Percentiles rank a stretch among this genome's conserved stretches.
These are phyloP conservation scores for Sporisorium scitamineum DNA, from an alignment of 1,284 basidiomycete genomes.

Conservation along the genomic window DNA sequence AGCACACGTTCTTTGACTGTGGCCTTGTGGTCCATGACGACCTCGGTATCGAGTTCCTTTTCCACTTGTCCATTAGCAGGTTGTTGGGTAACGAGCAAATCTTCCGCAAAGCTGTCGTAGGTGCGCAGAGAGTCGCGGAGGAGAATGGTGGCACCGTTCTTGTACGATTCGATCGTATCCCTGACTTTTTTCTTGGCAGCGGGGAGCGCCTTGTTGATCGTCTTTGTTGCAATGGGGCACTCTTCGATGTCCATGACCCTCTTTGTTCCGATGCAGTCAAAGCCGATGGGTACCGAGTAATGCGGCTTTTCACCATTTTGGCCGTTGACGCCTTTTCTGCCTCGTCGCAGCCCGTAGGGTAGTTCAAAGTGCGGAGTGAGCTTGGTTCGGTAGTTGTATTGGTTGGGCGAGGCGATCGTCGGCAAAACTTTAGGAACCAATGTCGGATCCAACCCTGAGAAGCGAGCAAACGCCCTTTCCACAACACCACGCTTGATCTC, in stretches of 20 bases:
- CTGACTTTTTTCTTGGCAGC: slow-evolving; percentile 78
- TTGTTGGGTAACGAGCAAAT: slow-evolving; percentile 17
- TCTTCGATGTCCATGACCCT: slow-evolving; percentile 94
- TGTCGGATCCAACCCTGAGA: slow-evolving; percentile 72
- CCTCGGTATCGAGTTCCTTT: slow-evolving; percentile 46
- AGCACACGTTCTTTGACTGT: slow-evolving; percentile 88
- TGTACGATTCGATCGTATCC: slow-evolving; percentile 83
- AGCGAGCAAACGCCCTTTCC: slow-evolving; percentile 78
- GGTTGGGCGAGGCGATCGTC: slow-evolving; percentile 86
- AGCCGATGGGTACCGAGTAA: slow-evolving; percentile 85
- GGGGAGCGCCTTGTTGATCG: slow-evolving; percentile 80
- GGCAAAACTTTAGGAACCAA: slow-evolving; percentile 78
- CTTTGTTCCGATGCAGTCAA: slow-evolving; percentile 82
- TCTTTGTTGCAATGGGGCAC: slow-evolving; percentile 88
- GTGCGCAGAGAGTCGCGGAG: slow-evolving; percentile 83
- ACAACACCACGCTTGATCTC: slow-evolving; percentile 87
- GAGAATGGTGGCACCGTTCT: slow-evolving; percentile 89
- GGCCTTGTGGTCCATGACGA: slow-evolving; percentile 82
- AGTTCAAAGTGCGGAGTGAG: slow-evolving; percentile 96
- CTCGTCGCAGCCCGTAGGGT: slow-evolving; percentile 73
- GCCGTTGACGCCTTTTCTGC: slow-evolving; percentile 61
- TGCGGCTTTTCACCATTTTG: slow-evolving; percentile 67
- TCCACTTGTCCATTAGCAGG: slow-evolving; percentile 21
- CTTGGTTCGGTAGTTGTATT: slow-evolving; percentile 95
- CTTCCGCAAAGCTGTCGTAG: slow-evolving; percentile 46